phyloP scores from a whole-genome alignment of 805 yeast species.

The Kluyveromyces aestuarii region DNA sequence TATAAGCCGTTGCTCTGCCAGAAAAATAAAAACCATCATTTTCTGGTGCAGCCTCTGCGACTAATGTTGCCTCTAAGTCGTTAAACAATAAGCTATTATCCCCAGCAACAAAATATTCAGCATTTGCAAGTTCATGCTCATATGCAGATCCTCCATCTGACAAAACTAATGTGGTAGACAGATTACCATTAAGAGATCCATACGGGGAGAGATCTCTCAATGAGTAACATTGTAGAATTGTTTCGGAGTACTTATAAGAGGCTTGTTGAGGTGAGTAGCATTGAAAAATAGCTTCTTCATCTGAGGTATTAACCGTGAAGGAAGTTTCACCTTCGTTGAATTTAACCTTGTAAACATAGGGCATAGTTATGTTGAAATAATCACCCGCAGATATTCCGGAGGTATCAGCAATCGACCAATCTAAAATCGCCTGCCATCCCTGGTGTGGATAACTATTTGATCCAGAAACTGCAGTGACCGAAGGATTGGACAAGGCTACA shows the following conservation, averaged over 20 bases:
- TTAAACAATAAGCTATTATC: conserved; percentile 20
- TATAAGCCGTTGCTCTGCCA: conserved; percentile 27
- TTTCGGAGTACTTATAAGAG: conserved; percentile 22
- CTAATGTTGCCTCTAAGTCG: conserved; percentile 19
- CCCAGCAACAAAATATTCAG: conserved; percentile 24
- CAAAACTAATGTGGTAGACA: conserved; percentile 25
- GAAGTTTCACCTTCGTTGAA: conserved; percentile 18
- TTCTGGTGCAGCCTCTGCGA: conserved; percentile 8
- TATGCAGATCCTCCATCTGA: conserved; percentile 29
- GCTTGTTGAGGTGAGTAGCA: conserved; percentile 31
- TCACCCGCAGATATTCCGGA: conserved; percentile 18
- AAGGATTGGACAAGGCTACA: conserved; percentile 1
- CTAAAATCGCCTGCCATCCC: conserved; percentile 29
- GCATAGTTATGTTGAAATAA: conserved; percentile 20
- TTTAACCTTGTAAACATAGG: conserved; percentile 28
- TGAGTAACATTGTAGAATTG: conserved; percentile 26
- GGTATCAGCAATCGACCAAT: conserved; percentile 16
- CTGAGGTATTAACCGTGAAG: conserved; percentile 13
- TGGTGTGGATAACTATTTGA: conserved; percentile 17
- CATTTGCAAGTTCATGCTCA: conserved; percentile 25
- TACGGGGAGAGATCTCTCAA: conserved; percentile 11
- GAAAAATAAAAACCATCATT: conserved; percentile 15
- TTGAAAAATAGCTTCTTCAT: conserved; percentile 20
- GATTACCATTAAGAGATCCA: conserved; percentile 19
- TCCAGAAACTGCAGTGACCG: not conserved